Evolutionary conservation across 2,329 filamentous ascomycete species (phyloP).

Genomic region (Penicillium digitatum): DNA sequence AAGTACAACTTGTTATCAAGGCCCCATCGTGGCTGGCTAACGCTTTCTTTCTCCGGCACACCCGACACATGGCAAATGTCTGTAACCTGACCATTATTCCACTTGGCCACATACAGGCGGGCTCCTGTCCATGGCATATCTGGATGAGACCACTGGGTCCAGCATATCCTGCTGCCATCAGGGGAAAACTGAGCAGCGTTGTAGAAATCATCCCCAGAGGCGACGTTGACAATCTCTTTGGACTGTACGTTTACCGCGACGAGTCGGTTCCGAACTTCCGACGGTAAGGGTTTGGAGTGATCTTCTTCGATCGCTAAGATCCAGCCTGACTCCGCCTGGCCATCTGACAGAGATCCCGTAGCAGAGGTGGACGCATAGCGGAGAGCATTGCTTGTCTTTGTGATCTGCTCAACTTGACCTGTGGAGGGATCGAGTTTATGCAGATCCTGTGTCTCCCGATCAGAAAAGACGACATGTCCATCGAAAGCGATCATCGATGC

Average conservation of each 20-base stretch:
- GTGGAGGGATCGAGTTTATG: constrained; percentile 41
- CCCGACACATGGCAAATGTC: constrained; percentile 36
- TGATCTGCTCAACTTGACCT: constrained; percentile 32
- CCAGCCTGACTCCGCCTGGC: constrained; percentile 38
- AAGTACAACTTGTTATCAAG: constrained; percentile 48
- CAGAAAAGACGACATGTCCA: constrained; percentile 47
- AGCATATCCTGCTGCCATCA: constrained; percentile 45
- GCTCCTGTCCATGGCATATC: constrained; percentile 49
- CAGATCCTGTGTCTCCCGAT: constrained; percentile 41
- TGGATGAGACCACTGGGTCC: constrained; percentile 53
- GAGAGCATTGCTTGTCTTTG: constrained; percentile 9
- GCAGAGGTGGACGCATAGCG: constrained; percentile 30
- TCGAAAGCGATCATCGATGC: constrained; percentile 41
- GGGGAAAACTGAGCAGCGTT: constrained; percentile 47
- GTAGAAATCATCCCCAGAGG: constrained; percentile 50
- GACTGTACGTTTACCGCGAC: constrained; percentile 23
- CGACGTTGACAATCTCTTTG: constrained; percentile 36
- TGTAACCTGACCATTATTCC: constrained; percentile 33
- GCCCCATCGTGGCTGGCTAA: constrained; percentile 50
- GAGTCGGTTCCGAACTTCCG: constrained; percentile 25
- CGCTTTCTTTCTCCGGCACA: constrained; percentile 35
- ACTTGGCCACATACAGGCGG: constrained; percentile 44
- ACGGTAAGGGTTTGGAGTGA: constrained; percentile 34
- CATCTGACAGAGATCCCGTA: constrained; percentile 30
- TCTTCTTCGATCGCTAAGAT: constrained; percentile 51